phyloP scores from a whole-genome alignment of 2,329 filamentous ascomycete genomes.

The Cladosporium sp. region DNA sequence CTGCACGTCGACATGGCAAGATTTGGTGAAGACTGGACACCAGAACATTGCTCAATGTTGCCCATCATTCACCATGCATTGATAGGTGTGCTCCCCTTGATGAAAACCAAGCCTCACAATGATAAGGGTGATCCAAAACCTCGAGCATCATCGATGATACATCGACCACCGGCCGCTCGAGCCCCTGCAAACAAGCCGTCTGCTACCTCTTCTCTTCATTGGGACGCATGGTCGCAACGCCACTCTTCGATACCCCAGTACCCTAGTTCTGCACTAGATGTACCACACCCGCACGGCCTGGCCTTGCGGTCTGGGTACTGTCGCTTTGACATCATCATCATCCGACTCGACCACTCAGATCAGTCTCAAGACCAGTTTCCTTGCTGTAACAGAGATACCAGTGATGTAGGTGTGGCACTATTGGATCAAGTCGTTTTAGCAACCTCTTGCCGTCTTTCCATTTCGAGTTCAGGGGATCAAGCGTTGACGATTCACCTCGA shows the following conservation, averaged over 20 bases:
- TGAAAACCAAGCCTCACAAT: not conserved
- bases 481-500: not conserved
- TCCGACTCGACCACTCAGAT: conserved; percentile 4
- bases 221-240: not conserved
- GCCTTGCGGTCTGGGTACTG: not conserved
- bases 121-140: not conserved
- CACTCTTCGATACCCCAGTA: not conserved
- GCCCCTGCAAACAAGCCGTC: not conserved
- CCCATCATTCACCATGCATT: not conserved
- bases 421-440: not conserved
- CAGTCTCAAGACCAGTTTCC: conserved; percentile 3
- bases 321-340: conserved; percentile 11
- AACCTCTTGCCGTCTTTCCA: not conserved
- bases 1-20: not conserved
- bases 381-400: conserved; percentile 1
- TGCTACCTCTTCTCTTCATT: not conserved
- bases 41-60: not conserved
- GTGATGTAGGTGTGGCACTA: not conserved
- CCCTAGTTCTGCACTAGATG: not conserved
- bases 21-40: not conserved
- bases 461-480: not conserved
- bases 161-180: not conserved
- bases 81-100: not conserved
- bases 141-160: not conserved
- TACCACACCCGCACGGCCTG: not conserved